Conservation (phyloP, 768 basidiomycete species). For the Galerina marginata region DNA sequence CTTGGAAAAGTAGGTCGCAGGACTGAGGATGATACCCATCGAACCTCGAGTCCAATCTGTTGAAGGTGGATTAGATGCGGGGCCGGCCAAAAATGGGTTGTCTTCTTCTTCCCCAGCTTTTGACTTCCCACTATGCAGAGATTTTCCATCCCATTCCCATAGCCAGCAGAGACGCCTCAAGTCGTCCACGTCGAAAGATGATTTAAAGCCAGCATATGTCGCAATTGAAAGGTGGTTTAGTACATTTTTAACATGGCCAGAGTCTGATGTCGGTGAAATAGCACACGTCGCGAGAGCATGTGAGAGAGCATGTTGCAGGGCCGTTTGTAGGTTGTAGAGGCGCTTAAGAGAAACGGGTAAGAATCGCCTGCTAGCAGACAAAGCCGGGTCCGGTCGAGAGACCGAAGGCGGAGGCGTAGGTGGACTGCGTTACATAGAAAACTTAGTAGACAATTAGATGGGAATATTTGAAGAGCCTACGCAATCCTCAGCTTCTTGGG, state of each 20-base stretch:
- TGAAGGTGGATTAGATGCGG: constrained; percentile 33
- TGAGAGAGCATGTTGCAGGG: constrained; percentile 82
- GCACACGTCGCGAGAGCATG: constrained; percentile 86
- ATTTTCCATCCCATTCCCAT: constrained; percentile 83
- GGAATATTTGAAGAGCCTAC: constrained; percentile 39
- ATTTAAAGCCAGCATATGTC: constrained; percentile 69
- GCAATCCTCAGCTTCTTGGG: constrained; percentile 71
- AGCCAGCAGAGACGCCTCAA: constrained; percentile 82
- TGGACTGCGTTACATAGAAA: constrained; percentile 42
- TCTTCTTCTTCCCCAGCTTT: constrained; percentile 49
- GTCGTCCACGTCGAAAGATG: constrained; percentile 71
- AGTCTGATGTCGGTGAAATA: constrained; percentile 76
- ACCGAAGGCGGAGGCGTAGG: constrained; percentile 63
- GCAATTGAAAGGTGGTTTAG: constrained; percentile 76
- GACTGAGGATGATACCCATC: constrained; percentile 79
- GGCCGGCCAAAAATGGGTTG: constrained; percentile 68
- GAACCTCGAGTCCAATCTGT: constrained; percentile 81
- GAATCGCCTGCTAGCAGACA: constrained; percentile 20
- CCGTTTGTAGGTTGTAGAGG: constrained; percentile 66
- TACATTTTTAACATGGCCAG: constrained; percentile 77
- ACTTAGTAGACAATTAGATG: neutral
- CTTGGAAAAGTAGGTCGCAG: constrained; percentile 77
- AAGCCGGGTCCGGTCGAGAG: constrained; percentile 34
- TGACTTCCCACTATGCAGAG: constrained; percentile 25
- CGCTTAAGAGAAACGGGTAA: constrained; percentile 67